These are phyloP conservation scores for Yarrowia sp. DNA, from an alignment of 805 yeast species.

Conservation along the genomic window DNA sequence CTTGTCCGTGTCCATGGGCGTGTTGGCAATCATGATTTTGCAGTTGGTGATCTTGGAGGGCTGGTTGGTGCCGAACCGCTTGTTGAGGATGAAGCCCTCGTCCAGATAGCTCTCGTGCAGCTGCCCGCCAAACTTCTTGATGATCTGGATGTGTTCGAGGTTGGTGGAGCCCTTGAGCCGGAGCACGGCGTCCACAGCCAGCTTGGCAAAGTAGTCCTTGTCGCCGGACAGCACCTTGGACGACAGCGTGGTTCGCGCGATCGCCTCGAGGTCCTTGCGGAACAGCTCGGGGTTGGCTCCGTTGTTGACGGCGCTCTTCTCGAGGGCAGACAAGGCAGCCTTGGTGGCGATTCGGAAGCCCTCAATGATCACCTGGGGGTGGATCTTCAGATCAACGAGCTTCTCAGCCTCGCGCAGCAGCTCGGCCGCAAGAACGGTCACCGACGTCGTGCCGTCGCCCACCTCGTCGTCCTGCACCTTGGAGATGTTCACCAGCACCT, in stretches of 20 bases:
- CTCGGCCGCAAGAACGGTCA: constrained; percentile 92
- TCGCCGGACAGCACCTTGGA: constrained; percentile 95
- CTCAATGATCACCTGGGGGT: constrained; percentile 96
- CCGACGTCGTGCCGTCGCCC: constrained; percentile 98
- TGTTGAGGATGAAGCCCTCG: constrained; percentile 91
- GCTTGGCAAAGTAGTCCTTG: constrained; percentile 79
- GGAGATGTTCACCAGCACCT: constrained; percentile 88
- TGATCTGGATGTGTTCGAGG: constrained; percentile 87
- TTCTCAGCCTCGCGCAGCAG: constrained; percentile 92
- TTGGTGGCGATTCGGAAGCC: constrained; percentile 87
- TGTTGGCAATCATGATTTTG: constrained; percentile 86
- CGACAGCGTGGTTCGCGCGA: constrained; percentile 90
- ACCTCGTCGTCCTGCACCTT: constrained; percentile 97
- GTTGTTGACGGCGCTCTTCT: constrained; percentile 71
- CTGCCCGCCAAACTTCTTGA: constrained; percentile 91
- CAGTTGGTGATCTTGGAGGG: constrained; percentile 83
- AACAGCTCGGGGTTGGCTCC: constrained; percentile 56
- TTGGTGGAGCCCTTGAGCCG: constrained; percentile 84
- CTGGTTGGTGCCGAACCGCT: constrained; percentile 91
- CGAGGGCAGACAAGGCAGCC: constrained; percentile 82
- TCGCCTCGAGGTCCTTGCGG: constrained; percentile 73
- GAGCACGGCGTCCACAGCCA: constrained; percentile 92
- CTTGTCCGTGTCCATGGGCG: constrained; percentile 91
- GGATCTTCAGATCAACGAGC: constrained; percentile 86
- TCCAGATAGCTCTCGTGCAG: constrained; percentile 88